phyloP scores from a whole-genome alignment of 2,329 filamentous ascomycete genomes.

The Phaeosphaeria sp. region DNA sequence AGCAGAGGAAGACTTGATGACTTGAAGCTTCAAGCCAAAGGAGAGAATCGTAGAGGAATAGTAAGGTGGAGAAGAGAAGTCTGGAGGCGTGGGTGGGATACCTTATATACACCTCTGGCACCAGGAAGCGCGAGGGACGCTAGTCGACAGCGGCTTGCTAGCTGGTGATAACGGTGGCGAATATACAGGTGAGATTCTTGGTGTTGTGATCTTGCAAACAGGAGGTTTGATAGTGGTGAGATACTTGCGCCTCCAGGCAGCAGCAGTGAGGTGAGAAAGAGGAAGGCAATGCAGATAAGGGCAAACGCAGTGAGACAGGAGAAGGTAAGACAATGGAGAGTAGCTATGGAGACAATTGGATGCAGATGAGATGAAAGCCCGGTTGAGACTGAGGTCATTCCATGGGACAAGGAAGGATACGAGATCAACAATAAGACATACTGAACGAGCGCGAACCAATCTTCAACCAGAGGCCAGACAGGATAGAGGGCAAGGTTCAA shows the following conservation, averaged over 20 bases:
- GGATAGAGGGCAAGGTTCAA: no score
- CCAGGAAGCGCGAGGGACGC: constrained; percentile 2
- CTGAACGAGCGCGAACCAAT: no score
- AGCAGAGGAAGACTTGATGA: constrained; percentile 5
- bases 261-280: not conserved
- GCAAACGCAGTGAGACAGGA: not conserved
- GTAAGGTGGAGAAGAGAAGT: constrained; percentile 24
- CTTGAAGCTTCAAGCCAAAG: constrained; percentile 6
- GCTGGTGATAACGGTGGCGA: not conserved
- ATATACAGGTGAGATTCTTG: constrained; percentile 1
- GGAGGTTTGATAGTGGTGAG: not conserved
- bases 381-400: not conserved
- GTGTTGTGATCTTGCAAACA: constrained; percentile 1
- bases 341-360: not conserved
- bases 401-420: no score
- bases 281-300: not conserved
- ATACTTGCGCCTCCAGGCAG: not conserved
- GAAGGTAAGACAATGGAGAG: not conserved
- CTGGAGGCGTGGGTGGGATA: constrained; percentile 7
- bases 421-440: no score
- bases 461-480: no score
- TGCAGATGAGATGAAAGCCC: not conserved
- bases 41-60: constrained; percentile 9
- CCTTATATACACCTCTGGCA: constrained; percentile 22
- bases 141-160: not conserved